Percentiles rank a stretch among this genome's conserved stretches.
Conservation (phyloP, 1,284 basidiomycete genomes). For the Mycosarcoma maydis region DNA sequence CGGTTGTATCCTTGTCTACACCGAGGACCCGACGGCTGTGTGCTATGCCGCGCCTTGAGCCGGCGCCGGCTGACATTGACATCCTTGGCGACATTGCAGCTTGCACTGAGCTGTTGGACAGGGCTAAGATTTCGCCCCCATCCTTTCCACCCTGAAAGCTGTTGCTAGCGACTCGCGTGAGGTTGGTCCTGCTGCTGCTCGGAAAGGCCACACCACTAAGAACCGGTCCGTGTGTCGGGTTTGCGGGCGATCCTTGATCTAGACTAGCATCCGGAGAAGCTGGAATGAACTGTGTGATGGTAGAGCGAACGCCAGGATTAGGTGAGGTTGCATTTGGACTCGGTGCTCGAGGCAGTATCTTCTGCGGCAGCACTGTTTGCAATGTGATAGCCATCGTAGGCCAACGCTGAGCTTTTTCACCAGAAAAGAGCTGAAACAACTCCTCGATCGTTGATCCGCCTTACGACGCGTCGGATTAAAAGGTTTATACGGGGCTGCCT, state of each 20-base stretch:
- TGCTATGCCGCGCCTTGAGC: slow-evolving; percentile 32
- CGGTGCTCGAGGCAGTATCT: slow-evolving; percentile 37
- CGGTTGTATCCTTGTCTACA: slow-evolving; percentile 14
- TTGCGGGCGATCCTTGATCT: neutral
- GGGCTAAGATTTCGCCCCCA: neutral
- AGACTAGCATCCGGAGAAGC: slow-evolving; percentile 30
- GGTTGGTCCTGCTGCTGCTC: neutral
- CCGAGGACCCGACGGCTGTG: slow-evolving; percentile 39
- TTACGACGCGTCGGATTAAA: neutral
- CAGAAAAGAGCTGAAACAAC: neutral
- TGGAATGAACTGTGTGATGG: slow-evolving; percentile 45
- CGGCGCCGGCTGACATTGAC: slow-evolving; percentile 31
- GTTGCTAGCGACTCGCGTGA: slow-evolving; percentile 1
- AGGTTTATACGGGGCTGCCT: neutral
- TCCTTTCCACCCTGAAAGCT: slow-evolving; percentile 9
- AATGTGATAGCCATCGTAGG: slow-evolving; percentile 32
- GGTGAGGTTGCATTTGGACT: slow-evolving; percentile 33
- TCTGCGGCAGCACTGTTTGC: slow-evolving; percentile 32
- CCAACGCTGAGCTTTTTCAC: neutral
- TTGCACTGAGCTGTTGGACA: slow-evolving; percentile 3
- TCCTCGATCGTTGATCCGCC: neutral
- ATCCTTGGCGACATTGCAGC: slow-evolving; percentile 1
- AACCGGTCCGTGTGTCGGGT: neutral
- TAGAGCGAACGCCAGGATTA: slow-evolving; percentile 34
- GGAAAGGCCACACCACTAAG: neutral